These are phyloP conservation scores for Citrus inodora DNA, from an alignment of 345 rosid species.

Conservation along the genomic window DNA sequence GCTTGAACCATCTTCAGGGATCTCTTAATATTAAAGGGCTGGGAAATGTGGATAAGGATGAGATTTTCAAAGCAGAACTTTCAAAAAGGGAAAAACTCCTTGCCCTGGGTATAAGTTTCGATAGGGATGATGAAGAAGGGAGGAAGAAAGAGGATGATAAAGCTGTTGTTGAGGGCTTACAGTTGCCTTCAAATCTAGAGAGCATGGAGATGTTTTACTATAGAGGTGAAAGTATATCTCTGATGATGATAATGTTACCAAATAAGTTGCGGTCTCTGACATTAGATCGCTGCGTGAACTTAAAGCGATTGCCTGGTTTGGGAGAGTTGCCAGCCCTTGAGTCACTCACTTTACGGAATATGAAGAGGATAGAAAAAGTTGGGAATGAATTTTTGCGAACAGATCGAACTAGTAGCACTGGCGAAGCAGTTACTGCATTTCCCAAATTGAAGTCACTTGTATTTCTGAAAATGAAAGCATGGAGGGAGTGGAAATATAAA, in stretches of 20 bases:
- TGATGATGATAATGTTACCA: accelerated
- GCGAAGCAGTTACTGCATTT: accelerated
- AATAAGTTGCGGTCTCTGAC: too few relatives aligned
- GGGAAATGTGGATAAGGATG: neutral
- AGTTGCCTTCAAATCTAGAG: too few relatives aligned
- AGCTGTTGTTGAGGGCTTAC: too few relatives aligned
- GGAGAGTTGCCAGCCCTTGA: neutral
- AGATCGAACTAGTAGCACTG: neutral
- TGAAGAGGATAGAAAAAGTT: neutral
- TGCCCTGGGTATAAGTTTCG: too few relatives aligned
- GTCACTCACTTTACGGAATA: neutral
- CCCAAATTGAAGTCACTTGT: neutral
- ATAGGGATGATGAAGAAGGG: too few relatives aligned
- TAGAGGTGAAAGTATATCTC: too few relatives aligned
- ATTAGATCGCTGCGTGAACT: too few relatives aligned
- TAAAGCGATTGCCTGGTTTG: neutral
- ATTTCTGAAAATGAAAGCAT: neutral
- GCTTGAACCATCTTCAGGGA: neutral
- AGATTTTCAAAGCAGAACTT: too few relatives aligned
- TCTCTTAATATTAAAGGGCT: neutral
- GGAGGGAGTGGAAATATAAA: neutral
- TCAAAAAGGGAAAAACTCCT: too few relatives aligned
- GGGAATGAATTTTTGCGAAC: accelerated
- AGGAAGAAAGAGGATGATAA: too few relatives aligned
- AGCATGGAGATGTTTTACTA: too few relatives aligned